Evolutionary conservation across 179 eudicot species (phyloP), one percentile per base, ranked within the genome.

Genomic region (Actinidia chinensis): DNA sequence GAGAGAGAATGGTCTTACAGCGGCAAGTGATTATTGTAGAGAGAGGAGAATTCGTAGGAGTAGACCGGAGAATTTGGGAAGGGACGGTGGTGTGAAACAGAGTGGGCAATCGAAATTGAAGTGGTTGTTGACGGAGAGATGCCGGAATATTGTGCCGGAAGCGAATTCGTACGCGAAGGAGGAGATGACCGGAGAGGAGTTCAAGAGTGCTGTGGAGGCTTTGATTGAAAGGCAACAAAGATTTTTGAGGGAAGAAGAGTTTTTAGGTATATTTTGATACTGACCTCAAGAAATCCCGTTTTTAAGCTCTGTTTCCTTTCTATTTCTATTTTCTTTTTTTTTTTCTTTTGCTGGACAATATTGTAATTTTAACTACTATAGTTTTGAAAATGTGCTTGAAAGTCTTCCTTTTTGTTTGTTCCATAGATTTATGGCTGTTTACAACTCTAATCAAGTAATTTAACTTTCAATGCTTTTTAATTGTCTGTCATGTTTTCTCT

Each of bases 161-260:
- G n/a, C n/a, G n/a, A n/a, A n/a, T n/a, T n/a, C n/a, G n/a, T n/a
- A n/a, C n/a, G n/a, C n/a, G n/a, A n/a, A n/a, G 86, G 97, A 95
- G 79, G 89, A 87, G 61, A 89, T 95, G 96, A 92, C 90, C 63
- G 82, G 83, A 20, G 98, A 95, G 25, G 98, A 94, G 69, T 95
- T 95, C 83, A 83, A 92, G 82, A 86, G 80, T 59, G 88, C 87
- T 0, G 89, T 95, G 17, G 99, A 95, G 78, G 90, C 85, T 67
- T 95, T 95, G 48, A 95, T 95, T 76, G 97, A 94, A 47, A 86
- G 91, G 81, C 98, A 94, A 74, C 99, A 95, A 80, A 90, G 83
- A 87, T 78, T 79, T 50, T 78, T 92, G 71, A 88, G 93, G 87
- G 90, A 94, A 77, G 92, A 95, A 81, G 93, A 91, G 72, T 84